Percentiles rank a stretch among this genome's conserved stretches.
Conservation (phyloP, 257 asterid genomes). For the Nemophila menziesii region DNA sequence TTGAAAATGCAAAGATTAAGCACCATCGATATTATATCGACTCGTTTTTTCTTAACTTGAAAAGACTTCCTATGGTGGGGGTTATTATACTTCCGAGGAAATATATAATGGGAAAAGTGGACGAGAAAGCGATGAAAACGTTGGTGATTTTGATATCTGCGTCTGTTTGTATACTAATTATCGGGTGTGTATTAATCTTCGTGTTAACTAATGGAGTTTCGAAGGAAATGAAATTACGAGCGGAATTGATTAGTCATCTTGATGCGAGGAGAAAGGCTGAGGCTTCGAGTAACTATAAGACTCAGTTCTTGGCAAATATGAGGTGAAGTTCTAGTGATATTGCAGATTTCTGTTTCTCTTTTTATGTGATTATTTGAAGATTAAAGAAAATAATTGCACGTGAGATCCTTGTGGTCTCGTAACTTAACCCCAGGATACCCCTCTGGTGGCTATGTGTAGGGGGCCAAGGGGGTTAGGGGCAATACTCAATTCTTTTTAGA, state of each 20-base stretch:
- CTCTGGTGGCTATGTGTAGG: too few species aligned
- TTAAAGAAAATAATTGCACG: too few species aligned
- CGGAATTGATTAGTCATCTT: constrained; percentile 62
- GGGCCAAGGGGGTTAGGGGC: too few species aligned
- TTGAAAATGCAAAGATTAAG: constrained; percentile 69
- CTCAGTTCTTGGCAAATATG: constrained; percentile 94
- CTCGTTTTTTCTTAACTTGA: constrained; percentile 75
- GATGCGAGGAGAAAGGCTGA: constrained; percentile 94
- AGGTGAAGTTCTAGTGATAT: constrained; percentile 28
- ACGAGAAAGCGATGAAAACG: constrained; percentile 60
- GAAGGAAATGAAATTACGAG: constrained; percentile 85
- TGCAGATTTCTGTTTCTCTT: too few species aligned
- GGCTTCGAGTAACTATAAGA: constrained; percentile 85
- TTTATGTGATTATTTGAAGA: too few species aligned
- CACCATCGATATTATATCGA: constrained; percentile 56
- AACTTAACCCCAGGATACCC: too few species aligned
- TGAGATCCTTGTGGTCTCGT: too few species aligned
- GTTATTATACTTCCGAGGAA: constrained; percentile 81
- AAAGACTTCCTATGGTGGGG: constrained; percentile 98
- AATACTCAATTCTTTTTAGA: too few species aligned
- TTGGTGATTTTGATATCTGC: constrained; percentile 68
- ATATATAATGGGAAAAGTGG: constrained; percentile 90
- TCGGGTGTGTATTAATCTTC: constrained; percentile 81
- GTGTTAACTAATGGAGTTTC: constrained; percentile 82
- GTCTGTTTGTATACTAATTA: constrained; percentile 59